Evolutionary conservation across 176 grass and related monocot genomes (phyloP).

Genomic region (Coix lacrymajobi): DNA sequence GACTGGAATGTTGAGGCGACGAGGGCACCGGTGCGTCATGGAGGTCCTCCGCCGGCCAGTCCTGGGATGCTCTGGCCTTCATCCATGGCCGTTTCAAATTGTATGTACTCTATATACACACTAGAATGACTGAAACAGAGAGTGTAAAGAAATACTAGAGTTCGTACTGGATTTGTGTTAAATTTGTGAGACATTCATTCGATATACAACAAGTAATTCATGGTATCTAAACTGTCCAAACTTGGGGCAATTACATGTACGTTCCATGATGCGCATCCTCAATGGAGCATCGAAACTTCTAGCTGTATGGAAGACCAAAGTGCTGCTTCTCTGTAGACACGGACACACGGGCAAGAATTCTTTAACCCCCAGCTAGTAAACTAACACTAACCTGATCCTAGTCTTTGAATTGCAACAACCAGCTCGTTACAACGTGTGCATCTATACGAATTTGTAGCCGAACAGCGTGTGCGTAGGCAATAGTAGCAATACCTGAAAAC

Average conservation of each 20-base stretch:
- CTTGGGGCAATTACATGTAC: background rate
- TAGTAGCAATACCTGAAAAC: constrained; percentile 90
- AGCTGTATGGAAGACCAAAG: background rate
- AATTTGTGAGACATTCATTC: background rate
- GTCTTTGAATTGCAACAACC: constrained; percentile 73
- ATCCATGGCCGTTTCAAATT: too few species aligned
- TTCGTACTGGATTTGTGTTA: too few species aligned
- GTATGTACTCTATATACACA: too few species aligned
- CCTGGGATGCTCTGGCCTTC: too few species aligned
- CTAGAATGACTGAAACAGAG: too few species aligned
- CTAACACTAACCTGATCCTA: constrained; percentile 59
- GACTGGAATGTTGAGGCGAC: too few species aligned
- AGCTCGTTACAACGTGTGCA: constrained; percentile 68
- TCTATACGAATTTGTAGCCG: constrained; percentile 50
- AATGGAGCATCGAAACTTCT: background rate
- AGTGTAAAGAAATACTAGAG: too few species aligned
- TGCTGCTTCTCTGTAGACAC: background rate
- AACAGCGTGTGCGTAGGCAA: constrained; percentile 75
- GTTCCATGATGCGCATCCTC: background rate
- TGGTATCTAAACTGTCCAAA: background rate
- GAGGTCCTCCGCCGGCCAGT: too few species aligned
- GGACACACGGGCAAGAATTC: background rate
- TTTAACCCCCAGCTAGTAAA: background rate
- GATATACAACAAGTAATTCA: background rate
- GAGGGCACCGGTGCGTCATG: too few species aligned